Conservation (phyloP, 169 alveolate genomes). For the Fabrea salina region DNA sequence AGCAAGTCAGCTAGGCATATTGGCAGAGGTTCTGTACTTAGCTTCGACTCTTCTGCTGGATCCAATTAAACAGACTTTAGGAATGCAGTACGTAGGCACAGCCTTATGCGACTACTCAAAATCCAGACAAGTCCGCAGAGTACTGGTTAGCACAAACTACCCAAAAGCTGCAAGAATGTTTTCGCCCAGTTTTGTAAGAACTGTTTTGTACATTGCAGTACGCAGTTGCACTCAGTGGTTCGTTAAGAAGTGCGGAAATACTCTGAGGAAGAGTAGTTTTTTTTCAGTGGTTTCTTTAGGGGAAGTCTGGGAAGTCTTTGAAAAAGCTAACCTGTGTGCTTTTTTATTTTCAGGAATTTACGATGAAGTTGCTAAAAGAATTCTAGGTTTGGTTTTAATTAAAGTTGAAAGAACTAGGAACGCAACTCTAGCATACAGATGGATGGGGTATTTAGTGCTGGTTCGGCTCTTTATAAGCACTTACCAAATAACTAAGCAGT, state of each 20-base stretch:
- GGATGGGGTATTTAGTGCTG: conserved; percentile 4
- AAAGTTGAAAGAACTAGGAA: not conserved
- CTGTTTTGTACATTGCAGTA: not conserved
- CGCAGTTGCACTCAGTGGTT: not conserved
- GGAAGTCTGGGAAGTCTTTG: not conserved
- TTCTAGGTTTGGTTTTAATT: not conserved
- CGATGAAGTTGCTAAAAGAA: conserved; percentile 14
- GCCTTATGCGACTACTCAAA: not conserved
- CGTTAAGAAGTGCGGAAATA: not conserved
- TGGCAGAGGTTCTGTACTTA: not conserved
- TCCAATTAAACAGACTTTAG: not conserved
- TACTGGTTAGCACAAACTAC: conserved; percentile 9
- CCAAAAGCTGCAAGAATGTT: not conserved
- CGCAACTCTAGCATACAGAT: not conserved
- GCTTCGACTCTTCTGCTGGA: not conserved
- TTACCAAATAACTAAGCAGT: not conserved
- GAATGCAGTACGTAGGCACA: not conserved
- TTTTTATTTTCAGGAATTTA: conserved; percentile 2
- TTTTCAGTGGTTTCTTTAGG: not conserved
- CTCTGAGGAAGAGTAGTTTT: not conserved
- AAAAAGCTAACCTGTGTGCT: not conserved
- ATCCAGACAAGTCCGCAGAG: not conserved
- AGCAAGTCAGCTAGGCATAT: not conserved
- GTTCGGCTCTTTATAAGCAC: not conserved
- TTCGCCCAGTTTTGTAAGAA: not conserved